Evolutionary conservation across 306 rosid genomes (phyloP).

Genomic region (Pyrus betulifolia): DNA sequence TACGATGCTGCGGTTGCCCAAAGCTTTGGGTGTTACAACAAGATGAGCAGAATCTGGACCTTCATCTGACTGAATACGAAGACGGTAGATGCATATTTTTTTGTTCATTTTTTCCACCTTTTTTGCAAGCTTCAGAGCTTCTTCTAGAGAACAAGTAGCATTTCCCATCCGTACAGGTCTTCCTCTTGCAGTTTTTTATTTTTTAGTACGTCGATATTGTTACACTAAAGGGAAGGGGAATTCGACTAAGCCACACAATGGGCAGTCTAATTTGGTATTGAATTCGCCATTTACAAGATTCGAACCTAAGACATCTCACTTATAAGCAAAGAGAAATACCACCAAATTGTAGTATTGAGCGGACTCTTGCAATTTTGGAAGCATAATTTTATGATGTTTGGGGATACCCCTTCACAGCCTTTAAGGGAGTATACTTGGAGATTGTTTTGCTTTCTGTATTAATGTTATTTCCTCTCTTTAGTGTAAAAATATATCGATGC

Average conservation of each 20-base stretch:
- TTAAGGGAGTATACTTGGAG: background rate
- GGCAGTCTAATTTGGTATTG: too few relatives aligned
- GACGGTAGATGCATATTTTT: background rate
- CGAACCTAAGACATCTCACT: too few relatives aligned
- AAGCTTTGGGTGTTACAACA: slow-evolving; percentile 35
- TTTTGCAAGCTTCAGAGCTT: background rate
- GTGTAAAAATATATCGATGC: too few relatives aligned
- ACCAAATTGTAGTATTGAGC: too few relatives aligned
- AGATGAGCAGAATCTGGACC: slow-evolving; percentile 21
- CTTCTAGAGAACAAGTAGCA: background rate
- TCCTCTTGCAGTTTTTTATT: background rate
- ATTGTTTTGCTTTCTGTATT: background rate
- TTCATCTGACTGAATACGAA: slow-evolving; percentile 11
- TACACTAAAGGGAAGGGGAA: accelerated
- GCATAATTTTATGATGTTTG: background rate
- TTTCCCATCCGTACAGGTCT: background rate
- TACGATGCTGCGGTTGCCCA: slow-evolving; percentile 42
- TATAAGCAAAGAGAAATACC: too few relatives aligned
- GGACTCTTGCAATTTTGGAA: background rate
- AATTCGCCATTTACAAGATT: too few relatives aligned
- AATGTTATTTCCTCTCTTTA: background rate
- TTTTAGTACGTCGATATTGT: too few relatives aligned
- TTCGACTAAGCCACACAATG: too few relatives aligned
- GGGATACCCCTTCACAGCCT: background rate
- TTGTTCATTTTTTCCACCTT: background rate